These are phyloP conservation scores for Phytophthora citrophthora DNA, from an alignment of 352 stramenopile genomes.

Conservation along the genomic window DNA sequence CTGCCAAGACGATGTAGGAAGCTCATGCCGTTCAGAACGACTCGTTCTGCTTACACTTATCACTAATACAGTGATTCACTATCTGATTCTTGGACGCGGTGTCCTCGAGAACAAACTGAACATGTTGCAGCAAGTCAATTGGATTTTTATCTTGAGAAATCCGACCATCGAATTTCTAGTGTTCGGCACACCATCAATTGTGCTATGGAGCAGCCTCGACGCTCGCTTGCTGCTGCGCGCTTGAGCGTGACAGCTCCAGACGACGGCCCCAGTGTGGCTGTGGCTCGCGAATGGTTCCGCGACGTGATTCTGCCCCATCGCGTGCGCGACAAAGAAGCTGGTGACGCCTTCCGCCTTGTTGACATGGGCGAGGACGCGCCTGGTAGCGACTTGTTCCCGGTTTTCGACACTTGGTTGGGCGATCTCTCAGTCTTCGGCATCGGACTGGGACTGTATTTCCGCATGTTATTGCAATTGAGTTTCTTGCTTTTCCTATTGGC, in stretches of 20 bases:
- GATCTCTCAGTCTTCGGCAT: slow-evolving; percentile 79
- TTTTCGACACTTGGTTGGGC: slow-evolving; percentile 62
- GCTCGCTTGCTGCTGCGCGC: slow-evolving; percentile 21
- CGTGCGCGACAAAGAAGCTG: slow-evolving; percentile 44
- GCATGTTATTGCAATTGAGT: slow-evolving; percentile 67
- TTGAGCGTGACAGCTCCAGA: slow-evolving; percentile 29
- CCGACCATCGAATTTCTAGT: not conserved
- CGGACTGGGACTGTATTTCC: slow-evolving; percentile 81
- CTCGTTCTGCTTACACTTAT: no score
- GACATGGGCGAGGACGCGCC: slow-evolving; percentile 71
- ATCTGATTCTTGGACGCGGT: no score
- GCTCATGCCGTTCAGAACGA: no score
- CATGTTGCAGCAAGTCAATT: not conserved
- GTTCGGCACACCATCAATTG: not conserved
- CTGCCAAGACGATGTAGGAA: no score
- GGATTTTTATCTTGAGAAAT: not conserved
- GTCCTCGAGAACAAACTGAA: no score
- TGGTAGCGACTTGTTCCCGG: slow-evolving; percentile 63
- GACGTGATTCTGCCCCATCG: slow-evolving; percentile 65
- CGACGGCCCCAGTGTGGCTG: slow-evolving; percentile 35
- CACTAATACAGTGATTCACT: no score
- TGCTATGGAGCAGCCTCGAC: slow-evolving; percentile 18
- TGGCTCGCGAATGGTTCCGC: slow-evolving; percentile 60
- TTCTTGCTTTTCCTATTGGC: slow-evolving; percentile 63
- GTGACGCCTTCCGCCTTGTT: slow-evolving; percentile 50